Evolutionary conservation across 2,329 filamentous ascomycete genomes (phyloP).

Genomic region (Aspergillus novoparasiticus): DNA sequence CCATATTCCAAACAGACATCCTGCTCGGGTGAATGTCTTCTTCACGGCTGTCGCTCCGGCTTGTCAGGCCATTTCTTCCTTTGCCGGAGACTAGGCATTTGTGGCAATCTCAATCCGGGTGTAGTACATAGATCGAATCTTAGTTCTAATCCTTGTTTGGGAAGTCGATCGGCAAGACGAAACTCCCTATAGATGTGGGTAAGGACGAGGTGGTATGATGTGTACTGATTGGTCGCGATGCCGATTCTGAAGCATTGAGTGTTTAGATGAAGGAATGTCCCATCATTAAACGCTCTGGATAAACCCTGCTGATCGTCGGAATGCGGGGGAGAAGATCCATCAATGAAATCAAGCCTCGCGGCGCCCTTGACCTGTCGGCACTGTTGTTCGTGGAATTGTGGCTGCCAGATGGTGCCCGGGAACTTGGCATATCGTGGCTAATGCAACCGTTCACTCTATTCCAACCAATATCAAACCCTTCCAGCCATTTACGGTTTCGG

Average conservation of each 20-base stretch:
- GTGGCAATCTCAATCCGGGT: background rate
- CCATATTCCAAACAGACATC: background rate
- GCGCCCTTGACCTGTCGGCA: background rate
- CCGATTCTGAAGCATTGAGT: conserved; percentile 10
- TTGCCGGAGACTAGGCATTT: background rate
- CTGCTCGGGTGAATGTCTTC: background rate
- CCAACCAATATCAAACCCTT: background rate
- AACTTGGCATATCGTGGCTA: conserved; percentile 1
- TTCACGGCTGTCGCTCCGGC: background rate
- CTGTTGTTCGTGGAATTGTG: conserved; percentile 3
- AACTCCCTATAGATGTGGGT: conserved; percentile 1
- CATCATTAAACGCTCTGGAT: conserved; percentile 14
- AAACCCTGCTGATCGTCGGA: conserved; percentile 22
- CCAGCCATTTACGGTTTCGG: background rate
- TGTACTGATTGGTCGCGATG: conserved; percentile 19
- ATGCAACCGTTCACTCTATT: background rate
- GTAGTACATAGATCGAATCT: background rate
- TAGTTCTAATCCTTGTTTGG: background rate
- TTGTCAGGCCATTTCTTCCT: background rate
- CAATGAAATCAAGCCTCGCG: conserved; percentile 18
- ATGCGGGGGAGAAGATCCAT: conserved; percentile 22
- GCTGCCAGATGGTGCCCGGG: background rate
- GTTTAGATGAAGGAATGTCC: conserved; percentile 20
- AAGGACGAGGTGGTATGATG: conserved; percentile 18
- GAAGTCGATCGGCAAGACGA: background rate